These are phyloP conservation scores for Zygosaccharomyces rouxii DNA, from an alignment of 805 yeast species.

Conservation along the genomic window DNA sequence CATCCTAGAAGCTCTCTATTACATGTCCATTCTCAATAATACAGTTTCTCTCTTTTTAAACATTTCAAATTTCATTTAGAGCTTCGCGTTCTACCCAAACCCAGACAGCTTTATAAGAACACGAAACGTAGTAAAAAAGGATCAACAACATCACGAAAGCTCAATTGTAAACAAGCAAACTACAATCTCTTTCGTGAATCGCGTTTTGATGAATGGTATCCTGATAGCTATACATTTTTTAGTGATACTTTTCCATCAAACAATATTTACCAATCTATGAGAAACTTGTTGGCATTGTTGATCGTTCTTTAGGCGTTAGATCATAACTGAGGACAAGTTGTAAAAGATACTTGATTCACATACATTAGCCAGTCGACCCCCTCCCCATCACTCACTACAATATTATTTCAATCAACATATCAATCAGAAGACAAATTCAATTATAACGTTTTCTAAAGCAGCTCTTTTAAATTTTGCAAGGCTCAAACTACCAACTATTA, in stretches of 20 bases:
- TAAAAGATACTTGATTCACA: too few relatives aligned
- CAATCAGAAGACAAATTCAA: neutral
- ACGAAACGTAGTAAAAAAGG: constrained; percentile 4
- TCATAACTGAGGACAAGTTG: too few relatives aligned
- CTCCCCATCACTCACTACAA: too few relatives aligned
- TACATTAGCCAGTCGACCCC: too few relatives aligned
- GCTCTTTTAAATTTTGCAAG: neutral
- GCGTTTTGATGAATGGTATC: neutral
- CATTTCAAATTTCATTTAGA: neutral
- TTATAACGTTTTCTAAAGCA: neutral
- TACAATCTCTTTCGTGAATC: neutral
- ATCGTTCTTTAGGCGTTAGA: too few relatives aligned
- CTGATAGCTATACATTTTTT: neutral
- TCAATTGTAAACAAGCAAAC: neutral
- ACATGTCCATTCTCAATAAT: neutral
- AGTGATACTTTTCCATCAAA: too few relatives aligned
- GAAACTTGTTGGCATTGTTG: too few relatives aligned
- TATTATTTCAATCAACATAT: neutral
- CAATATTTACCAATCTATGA: too few relatives aligned
- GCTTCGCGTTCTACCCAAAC: constrained; percentile 6
- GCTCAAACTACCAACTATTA: constrained; percentile 18
- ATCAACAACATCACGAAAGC: constrained; percentile 1
- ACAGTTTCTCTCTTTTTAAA: neutral
- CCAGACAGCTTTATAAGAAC: constrained; percentile 14
- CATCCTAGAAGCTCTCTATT: neutral